These are phyloP conservation scores for Leishmania guyanensis DNA, from an alignment of 208 protist genomes.

Conservation along the genomic window DNA sequence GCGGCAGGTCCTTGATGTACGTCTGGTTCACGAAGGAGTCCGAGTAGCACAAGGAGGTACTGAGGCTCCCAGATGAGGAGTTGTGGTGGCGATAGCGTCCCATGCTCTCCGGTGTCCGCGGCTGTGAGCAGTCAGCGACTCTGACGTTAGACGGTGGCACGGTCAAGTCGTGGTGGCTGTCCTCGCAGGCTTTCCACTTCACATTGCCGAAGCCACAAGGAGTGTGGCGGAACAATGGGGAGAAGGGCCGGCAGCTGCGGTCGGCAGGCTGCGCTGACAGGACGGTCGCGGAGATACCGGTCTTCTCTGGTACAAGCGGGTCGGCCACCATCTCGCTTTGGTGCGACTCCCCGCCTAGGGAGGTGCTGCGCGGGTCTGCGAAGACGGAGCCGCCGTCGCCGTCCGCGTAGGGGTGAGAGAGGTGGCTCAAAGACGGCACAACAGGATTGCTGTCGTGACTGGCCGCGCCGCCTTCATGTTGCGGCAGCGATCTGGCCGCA, in stretches of 20 bases:
- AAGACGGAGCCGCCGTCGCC: neutral
- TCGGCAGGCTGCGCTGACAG: neutral
- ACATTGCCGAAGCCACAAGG: neutral
- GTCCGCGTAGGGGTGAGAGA: no score
- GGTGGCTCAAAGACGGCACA: neutral
- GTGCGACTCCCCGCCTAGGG: neutral
- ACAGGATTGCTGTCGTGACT: neutral
- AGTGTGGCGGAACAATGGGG: neutral
- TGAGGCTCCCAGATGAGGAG: neutral
- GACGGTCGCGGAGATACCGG: neutral
- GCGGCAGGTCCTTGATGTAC: constrained; percentile 40
- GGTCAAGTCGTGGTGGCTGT: neutral
- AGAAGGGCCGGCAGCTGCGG: neutral
- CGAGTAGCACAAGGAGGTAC: constrained; percentile 19
- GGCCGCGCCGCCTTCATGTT: neutral
- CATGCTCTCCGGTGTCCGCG: neutral
- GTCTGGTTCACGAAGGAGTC: constrained; percentile 35
- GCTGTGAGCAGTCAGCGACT: neutral
- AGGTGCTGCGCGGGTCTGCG: neutral
- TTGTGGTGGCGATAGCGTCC: neutral
- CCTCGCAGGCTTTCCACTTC: neutral
- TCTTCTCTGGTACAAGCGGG: neutral
- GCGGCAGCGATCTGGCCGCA: neutral
- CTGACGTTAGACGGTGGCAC: neutral
- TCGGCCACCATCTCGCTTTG: constrained; percentile 2